These are phyloP conservation scores for Penicillium sp. DNA, from an alignment of 2,329 filamentous ascomycete species.

Conservation along the genomic window DNA sequence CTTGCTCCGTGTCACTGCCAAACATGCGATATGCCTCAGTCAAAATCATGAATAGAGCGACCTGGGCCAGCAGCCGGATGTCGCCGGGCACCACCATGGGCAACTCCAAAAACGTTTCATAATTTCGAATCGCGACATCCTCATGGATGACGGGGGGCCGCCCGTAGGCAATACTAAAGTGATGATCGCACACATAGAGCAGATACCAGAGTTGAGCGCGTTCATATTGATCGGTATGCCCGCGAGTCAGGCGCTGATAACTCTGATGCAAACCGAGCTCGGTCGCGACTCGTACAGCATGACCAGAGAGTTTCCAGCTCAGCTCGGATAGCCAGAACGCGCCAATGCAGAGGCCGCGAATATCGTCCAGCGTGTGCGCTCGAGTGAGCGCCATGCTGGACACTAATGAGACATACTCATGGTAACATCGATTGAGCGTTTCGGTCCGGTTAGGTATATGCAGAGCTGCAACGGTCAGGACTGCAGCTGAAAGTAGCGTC, in stretches of 20 bases:
- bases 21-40: conserved; percentile 61
- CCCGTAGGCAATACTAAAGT: conserved; percentile 65
- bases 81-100: conserved; percentile 59
- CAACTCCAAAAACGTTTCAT: conserved; percentile 59
- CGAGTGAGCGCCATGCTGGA: conserved; percentile 62
- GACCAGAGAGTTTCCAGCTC: conserved; percentile 64
- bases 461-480: conserved; percentile 61
- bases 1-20: conserved; percentile 58
- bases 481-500: conserved; percentile 58
- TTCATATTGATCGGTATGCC: conserved; percentile 56
- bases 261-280: conserved; percentile 61
- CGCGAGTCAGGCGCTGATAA: conserved; percentile 55
- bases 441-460: conserved; percentile 60
- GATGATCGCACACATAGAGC: conserved; percentile 67
- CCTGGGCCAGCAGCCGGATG: conserved; percentile 61
- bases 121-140: conserved; percentile 60
- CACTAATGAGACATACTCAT: conserved; percentile 61
- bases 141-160: conserved; percentile 63
- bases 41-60: conserved; percentile 62
- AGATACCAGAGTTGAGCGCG: conserved; percentile 65
- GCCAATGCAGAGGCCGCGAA: conserved; percentile 63
- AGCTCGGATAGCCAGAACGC: conserved; percentile 67
- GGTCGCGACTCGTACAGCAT: conserved; percentile 62
- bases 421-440: conserved; percentile 59
- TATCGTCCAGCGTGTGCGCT: conserved; percentile 60